These are phyloP conservation scores for Fusarium penzigii DNA, from an alignment of 2,329 filamentous ascomycete species.

Conservation along the genomic window DNA sequence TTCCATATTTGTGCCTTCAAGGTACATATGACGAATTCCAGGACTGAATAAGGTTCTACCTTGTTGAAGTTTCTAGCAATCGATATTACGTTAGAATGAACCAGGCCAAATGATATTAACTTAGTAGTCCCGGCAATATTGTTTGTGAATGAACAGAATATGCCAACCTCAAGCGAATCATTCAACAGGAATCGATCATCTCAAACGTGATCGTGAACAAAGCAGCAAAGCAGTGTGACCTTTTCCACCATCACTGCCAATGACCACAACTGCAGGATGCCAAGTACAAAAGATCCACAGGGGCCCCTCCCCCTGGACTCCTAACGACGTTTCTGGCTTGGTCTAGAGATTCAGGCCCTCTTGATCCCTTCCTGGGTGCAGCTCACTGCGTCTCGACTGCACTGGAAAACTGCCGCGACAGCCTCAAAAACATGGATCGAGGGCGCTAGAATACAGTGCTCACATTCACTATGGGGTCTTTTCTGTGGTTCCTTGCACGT, in stretches of 20 bases:
- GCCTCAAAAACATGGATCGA: not conserved
- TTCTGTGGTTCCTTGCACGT: not conserved
- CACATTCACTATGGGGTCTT: conserved; percentile 17
- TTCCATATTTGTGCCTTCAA: no score
- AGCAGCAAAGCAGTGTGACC: not conserved
- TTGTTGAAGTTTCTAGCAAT: not conserved
- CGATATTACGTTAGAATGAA: not conserved
- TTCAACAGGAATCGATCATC: not conserved
- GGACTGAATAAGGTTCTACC: not conserved
- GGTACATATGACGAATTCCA: not conserved
- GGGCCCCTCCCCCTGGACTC: not conserved
- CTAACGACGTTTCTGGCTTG: conserved; percentile 22
- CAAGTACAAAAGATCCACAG: not conserved
- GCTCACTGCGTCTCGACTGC: not conserved
- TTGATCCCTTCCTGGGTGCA: not conserved
- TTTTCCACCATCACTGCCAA: no score
- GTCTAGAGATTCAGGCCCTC: not conserved
- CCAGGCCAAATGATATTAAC: no score
- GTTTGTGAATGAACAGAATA: not conserved
- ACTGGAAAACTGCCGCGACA: not conserved
- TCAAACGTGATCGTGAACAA: not conserved
- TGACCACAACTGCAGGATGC: not conserved
- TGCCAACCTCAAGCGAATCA: not conserved
- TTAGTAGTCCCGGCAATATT: not conserved
- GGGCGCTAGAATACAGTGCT: conserved; percentile 16